Percentiles rank a stretch among this genome's conserved stretches.
Conservation (phyloP, 768 basidiomycete genomes). For the Phaffia australis region DNA sequence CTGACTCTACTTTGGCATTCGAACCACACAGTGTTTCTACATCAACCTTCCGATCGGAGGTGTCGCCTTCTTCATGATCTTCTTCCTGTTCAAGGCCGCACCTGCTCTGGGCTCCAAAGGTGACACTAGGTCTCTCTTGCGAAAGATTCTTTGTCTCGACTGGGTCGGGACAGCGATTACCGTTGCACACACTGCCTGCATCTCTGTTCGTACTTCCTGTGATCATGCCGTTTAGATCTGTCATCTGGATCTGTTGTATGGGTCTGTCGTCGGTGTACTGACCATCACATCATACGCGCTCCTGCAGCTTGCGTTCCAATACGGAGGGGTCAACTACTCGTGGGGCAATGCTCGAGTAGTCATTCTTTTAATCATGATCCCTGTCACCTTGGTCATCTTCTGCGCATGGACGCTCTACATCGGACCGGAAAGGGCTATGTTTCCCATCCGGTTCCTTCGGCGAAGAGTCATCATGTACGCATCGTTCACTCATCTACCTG, state of each 20-base stretch:
- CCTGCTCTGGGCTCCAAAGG: constrained; percentile 12
- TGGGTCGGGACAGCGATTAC: constrained; percentile 18
- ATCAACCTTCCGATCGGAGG: constrained; percentile 25
- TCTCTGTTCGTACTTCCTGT: constrained; percentile 5
- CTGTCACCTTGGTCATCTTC: constrained; percentile 10
- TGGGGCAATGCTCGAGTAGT: constrained; percentile 17
- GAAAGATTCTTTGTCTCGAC: constrained; percentile 20
- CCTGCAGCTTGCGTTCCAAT: constrained; percentile 3
- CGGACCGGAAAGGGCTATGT: constrained; percentile 17
- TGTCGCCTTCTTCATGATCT: constrained; percentile 3
- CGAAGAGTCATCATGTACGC: constrained; percentile 5
- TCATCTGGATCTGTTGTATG: too few relatives aligned
- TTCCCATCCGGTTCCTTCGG: constrained; percentile 10
- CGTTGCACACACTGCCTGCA: not conserved
- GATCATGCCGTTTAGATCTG: constrained; percentile 1
- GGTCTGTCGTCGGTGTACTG: too few relatives aligned
- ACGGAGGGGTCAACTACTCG: constrained; percentile 5
- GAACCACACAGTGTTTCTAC: constrained; percentile 17
- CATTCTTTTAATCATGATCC: constrained; percentile 19
- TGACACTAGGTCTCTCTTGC: constrained; percentile 1
- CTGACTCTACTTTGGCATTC: not conserved
- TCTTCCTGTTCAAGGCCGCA: constrained; percentile 7
- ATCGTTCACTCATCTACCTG: too few relatives aligned
- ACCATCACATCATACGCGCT: too few relatives aligned
- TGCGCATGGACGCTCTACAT: constrained; percentile 16